phyloP scores from a whole-genome alignment of 768 basidiomycete genomes.

The Serendipita sp. region DNA sequence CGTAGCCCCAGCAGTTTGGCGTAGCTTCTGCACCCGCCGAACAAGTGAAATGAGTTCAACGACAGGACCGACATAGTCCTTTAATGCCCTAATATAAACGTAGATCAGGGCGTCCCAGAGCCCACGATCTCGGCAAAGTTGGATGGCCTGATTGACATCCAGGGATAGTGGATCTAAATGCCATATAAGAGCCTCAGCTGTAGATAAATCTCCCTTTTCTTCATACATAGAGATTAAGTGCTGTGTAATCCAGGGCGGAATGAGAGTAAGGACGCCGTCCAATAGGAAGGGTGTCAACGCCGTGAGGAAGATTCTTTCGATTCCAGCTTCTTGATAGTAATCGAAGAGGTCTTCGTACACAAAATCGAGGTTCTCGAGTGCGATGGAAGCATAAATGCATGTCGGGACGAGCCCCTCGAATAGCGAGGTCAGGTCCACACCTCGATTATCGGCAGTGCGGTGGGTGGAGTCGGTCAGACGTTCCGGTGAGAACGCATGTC shows the following conservation, averaged over 20 bases:
- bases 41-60: slow-evolving; percentile 72
- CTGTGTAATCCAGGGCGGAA: slow-evolving; percentile 83
- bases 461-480: slow-evolving; percentile 86
- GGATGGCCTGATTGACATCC: slow-evolving; percentile 86
- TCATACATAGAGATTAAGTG: slow-evolving; percentile 65
- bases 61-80: slow-evolving; percentile 78
- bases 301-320: slow-evolving; percentile 65
- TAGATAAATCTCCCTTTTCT: slow-evolving; percentile 48
- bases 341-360: slow-evolving; percentile 91
- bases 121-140: slow-evolving; percentile 62
- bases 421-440: slow-evolving; percentile 78
- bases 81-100: slow-evolving; percentile 76
- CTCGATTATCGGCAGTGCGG: slow-evolving; percentile 60
- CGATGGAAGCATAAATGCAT: slow-evolving; percentile 63
- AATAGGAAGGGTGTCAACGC: slow-evolving; percentile 75
- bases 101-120: slow-evolving; percentile 92
- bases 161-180: slow-evolving; percentile 82
- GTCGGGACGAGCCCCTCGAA: slow-evolving; percentile 77
- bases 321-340: slow-evolving; percentile 69
- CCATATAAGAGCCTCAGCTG: slow-evolving; percentile 85
- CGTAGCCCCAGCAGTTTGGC: slow-evolving; percentile 15
- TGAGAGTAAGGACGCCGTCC: slow-evolving; percentile 46
- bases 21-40: slow-evolving; percentile 43
- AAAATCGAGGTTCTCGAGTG: slow-evolving; percentile 67
- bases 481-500: slow-evolving; percentile 88